phyloP scores from a whole-genome alignment of 2,329 filamentous ascomycete genomes.

The Aureobasidium zeae region DNA sequence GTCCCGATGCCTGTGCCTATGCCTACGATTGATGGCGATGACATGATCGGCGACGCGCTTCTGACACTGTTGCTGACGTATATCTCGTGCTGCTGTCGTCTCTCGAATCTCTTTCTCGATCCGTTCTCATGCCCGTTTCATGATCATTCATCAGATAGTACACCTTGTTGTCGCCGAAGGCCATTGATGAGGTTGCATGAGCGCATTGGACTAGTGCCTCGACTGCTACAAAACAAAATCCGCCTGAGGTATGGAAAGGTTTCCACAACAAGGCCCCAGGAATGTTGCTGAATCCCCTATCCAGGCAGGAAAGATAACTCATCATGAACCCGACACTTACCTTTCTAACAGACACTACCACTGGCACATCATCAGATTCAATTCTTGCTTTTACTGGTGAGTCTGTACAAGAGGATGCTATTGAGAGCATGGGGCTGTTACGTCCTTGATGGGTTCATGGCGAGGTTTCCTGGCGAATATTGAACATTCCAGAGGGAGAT shows the following conservation, averaged over 20 bases:
- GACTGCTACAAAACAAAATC: background rate
- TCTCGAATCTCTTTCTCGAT: background rate
- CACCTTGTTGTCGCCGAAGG: constrained; percentile 1
- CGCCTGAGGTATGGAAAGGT: constrained; percentile 12
- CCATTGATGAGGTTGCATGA: background rate
- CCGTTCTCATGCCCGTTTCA: background rate
- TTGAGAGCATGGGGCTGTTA: too few relatives aligned
- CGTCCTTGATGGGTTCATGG: too few relatives aligned
- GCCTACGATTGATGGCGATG: constrained; percentile 16
- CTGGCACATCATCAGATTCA: too few relatives aligned
- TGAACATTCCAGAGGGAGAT: too few relatives aligned
- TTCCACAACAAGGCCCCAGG: constrained; percentile 16
- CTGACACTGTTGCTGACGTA: background rate
- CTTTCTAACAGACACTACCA: too few relatives aligned
- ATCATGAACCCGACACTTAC: background rate
- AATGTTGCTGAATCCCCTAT: constrained; percentile 11
- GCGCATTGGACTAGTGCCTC: background rate
- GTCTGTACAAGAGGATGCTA: too few relatives aligned
- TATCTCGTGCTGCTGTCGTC: background rate
- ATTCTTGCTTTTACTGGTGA: too few relatives aligned
- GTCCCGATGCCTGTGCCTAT: constrained; percentile 25
- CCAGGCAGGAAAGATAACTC: background rate
- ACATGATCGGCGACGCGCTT: constrained; percentile 5
- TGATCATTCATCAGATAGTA: background rate
- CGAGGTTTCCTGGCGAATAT: too few relatives aligned